These are phyloP conservation scores for Aeminium ludgeri DNA, from an alignment of 495 filamentous ascomycete species.

Conservation along the genomic window DNA sequence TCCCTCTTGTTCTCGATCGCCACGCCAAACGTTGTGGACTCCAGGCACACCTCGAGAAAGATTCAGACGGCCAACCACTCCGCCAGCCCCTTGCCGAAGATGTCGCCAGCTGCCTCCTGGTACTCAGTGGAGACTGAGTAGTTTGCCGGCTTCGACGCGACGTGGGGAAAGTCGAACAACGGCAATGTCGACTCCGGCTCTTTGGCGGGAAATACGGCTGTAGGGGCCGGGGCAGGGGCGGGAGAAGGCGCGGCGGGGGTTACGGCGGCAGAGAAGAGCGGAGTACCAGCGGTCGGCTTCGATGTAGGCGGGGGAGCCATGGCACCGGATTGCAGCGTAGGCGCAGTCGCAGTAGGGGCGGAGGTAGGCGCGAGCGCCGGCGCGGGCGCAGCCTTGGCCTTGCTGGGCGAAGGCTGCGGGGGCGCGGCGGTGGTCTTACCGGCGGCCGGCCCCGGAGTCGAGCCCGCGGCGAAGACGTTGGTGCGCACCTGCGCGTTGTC, in stretches of 20 bases:
- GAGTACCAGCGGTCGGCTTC: too few species aligned
- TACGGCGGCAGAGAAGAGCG: too few species aligned
- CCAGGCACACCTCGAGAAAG: too few species aligned
- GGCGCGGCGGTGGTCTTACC: not conserved
- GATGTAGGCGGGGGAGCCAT: not conserved
- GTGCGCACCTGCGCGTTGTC: not conserved
- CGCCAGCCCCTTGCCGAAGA: not conserved
- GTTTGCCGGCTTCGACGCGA: not conserved
- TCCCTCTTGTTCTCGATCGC: too few species aligned
- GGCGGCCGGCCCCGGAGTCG: not conserved
- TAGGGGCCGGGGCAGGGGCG: not conserved
- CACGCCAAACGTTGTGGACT: too few species aligned
- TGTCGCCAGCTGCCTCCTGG: not conserved
- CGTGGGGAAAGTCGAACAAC: not conserved
- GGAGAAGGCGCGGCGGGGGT: too few species aligned
- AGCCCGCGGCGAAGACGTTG: conserved; percentile 6
- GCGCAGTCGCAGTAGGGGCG: not conserved
- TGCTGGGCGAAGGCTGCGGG: not conserved
- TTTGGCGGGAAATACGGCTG: not conserved
- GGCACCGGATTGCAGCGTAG: not conserved
- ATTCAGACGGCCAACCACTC: not conserved
- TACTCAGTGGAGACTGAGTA: not conserved
- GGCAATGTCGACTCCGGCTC: not conserved
- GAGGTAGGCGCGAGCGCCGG: not conserved
- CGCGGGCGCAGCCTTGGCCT: not conserved